A percentile compares a stretch with the other conserved stretches of the same genome.
Conservation (phyloP, 257 asterid species). For the Nicotiana knightiana region DNA sequence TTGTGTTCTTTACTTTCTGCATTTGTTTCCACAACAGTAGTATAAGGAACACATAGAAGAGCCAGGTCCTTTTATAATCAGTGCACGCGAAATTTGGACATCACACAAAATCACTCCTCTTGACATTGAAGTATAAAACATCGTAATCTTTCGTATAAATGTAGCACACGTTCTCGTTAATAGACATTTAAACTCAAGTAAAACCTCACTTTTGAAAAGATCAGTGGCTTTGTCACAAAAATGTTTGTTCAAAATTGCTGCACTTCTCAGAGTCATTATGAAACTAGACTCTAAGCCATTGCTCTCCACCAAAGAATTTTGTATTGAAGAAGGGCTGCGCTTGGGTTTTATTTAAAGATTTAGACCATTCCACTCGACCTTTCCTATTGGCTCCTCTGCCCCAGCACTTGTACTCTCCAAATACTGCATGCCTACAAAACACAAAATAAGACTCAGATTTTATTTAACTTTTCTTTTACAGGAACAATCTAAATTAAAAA, state of each 20-base stretch:
- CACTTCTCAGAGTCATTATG: not conserved
- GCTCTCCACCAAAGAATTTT: conserved; percentile 42
- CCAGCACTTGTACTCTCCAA: conserved; percentile 59
- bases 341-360: conserved; percentile 25
- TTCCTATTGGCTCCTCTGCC: conserved; percentile 63
- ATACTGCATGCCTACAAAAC: conserved; percentile 42
- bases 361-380: conserved; percentile 53
- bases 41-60: too few relatives aligned
- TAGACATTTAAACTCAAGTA: not conserved
- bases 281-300: conserved; percentile 48
- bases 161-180: not conserved
- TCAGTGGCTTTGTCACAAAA: not conserved
- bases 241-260: not conserved
- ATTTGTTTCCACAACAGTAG: too few relatives aligned
- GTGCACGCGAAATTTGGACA: too few relatives aligned
- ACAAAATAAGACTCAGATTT: not conserved
- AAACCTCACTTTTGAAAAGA: not conserved
- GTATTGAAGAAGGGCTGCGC: conserved; percentile 38
- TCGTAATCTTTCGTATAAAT: not conserved
- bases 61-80: too few relatives aligned
- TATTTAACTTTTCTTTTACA: not conserved
- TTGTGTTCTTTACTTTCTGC: too few relatives aligned
- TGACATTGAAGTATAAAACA: too few relatives aligned
- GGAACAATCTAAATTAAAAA: not conserved
- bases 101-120: too few relatives aligned